Base-by-base conservation (phyloP, 73 alveolate species). In the Halteria grandinella region DNA sequence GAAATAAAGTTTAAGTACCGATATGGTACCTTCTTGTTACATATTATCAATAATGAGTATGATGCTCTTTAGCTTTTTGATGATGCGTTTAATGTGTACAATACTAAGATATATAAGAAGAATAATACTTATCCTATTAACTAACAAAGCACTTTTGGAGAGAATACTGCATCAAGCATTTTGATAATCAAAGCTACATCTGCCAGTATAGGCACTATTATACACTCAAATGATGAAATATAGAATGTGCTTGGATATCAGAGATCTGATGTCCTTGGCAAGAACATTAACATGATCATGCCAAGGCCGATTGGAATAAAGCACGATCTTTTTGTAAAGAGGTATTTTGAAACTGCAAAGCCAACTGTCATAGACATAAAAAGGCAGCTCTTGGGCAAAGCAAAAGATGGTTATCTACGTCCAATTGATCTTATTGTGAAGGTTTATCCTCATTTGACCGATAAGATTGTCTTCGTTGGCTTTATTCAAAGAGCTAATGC, bases 271-370 rank as follows among this genome's bases (percentile, higher is more conserved):
- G 25, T 73, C n/a, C 4, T 73, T 8, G 39, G 29, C 3, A 73
- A 73, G 44, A 73, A 73, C 41, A 52, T 73, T 4, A 17, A 66
- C 20, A 34, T 31, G 8, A 11, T 73, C n/a, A 54, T 73, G 62
- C 85, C 85, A 18, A 73, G 24, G 28, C 54, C 57, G 1, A 12
- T 73, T 10, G 85, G 62, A 53, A 36, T 25, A 32, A 50, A 47
- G 29, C 85, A 73, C 31, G 64, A 73, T 54, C 43, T 54, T 21
- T 73, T 73, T 28, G 55, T 73, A 15, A 66, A 53, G 21, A 33
- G 75, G 40, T 73, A 73, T 36, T 73, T 73, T 54, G 85, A 73
- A 5, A 73, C 85, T 29, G 85, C 85, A 1, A 48, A 73, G 64
- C 76, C 85, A 0, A 73, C 69, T 21, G 71, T 73, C 15, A 34